A percentile compares a stretch with the other conserved stretches of the same genome.
phyloP scores from a whole-genome alignment of 1,139 yeast species.

The Debaryomyces robertsiae region DNA sequence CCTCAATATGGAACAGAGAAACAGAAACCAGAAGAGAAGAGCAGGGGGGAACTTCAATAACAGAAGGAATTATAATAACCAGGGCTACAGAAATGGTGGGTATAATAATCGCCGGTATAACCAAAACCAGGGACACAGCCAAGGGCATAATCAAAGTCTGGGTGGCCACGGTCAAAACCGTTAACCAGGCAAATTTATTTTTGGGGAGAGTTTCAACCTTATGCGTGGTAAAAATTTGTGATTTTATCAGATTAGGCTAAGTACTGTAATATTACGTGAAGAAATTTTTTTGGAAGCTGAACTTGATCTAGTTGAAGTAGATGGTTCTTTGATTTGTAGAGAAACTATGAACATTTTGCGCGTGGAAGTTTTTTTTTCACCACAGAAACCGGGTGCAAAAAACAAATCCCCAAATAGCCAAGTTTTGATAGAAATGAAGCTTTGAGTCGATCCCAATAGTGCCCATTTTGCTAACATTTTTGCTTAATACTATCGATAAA shows the following conservation, averaged over 20 bases:
- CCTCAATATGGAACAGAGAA: slow-evolving; percentile 55
- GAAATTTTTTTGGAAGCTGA: neutral
- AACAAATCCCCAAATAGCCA: neutral
- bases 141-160: slow-evolving; percentile 9
- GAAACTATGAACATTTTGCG: neutral
- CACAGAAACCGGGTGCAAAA: slow-evolving; percentile 8
- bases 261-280: slow-evolving; percentile 14
- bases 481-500: no score
- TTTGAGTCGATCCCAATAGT: neutral
- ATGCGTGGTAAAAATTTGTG: slow-evolving; percentile 7
- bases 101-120: slow-evolving; percentile 16
- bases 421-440: neutral
- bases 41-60: slow-evolving; percentile 26
- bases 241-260: slow-evolving; percentile 9
- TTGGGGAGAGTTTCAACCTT: neutral
- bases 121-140: slow-evolving; percentile 9
- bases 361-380: neutral
- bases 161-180: slow-evolving; percentile 8
- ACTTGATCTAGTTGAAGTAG: neutral
- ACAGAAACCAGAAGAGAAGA: slow-evolving; percentile 51
- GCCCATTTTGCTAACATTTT: neutral
- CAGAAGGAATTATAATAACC: slow-evolving; percentile 16
- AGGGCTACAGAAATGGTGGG: slow-evolving; percentile 15
- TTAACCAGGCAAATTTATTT: slow-evolving; percentile 3
- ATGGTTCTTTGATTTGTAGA: neutral